A percentile compares a stretch with the other conserved stretches of the same genome.
phyloP scores from a whole-genome alignment of 2,329 filamentous ascomycete genomes.

The Coniella vitis region DNA sequence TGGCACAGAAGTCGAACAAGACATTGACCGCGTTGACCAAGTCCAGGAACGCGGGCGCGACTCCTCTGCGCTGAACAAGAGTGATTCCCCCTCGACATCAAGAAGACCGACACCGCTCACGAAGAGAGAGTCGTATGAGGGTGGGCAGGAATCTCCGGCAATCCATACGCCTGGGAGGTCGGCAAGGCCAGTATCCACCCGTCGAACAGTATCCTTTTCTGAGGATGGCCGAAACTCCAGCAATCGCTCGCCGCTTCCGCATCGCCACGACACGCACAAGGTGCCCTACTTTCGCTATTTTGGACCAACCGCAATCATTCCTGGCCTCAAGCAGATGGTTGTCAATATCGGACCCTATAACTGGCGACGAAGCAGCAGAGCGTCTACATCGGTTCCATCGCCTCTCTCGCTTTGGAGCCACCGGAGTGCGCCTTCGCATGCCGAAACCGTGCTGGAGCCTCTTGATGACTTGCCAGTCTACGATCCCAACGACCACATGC shows the following conservation, averaged over 20 bases:
- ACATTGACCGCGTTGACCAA: conserved; percentile 24
- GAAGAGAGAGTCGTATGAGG: conserved; percentile 20
- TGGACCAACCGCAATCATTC: conserved; percentile 83
- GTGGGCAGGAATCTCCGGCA: conserved; percentile 19
- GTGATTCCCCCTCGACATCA: conserved; percentile 19
- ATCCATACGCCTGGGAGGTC: conserved; percentile 14
- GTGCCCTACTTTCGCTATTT: conserved; percentile 91
- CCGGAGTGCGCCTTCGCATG: conserved; percentile 33
- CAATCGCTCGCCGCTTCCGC: conserved; percentile 38
- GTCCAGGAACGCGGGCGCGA: conserved; percentile 17
- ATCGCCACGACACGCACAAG: conserved; percentile 51
- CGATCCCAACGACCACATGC: conserved; percentile 61
- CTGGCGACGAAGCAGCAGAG: conserved; percentile 50
- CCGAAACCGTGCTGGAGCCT: conserved; percentile 35
- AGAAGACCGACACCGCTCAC: conserved; percentile 12
- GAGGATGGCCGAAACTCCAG: conserved; percentile 33
- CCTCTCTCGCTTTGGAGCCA: conserved; percentile 32
- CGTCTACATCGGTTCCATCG: conserved; percentile 49
- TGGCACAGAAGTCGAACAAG: conserved; percentile 28
- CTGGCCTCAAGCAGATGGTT: conserved; percentile 90
- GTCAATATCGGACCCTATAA: conserved; percentile 59
- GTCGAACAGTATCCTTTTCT: conserved; percentile 32
- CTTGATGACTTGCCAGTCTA: conserved; percentile 63
- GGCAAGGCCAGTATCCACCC: conserved; percentile 17
- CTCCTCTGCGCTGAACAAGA: conserved; percentile 11